Evolutionary conservation across 2,329 filamentous ascomycete genomes (phyloP), one percentile per base, ranked within the genome.

Genomic region (Hortaea werneckii): DNA sequence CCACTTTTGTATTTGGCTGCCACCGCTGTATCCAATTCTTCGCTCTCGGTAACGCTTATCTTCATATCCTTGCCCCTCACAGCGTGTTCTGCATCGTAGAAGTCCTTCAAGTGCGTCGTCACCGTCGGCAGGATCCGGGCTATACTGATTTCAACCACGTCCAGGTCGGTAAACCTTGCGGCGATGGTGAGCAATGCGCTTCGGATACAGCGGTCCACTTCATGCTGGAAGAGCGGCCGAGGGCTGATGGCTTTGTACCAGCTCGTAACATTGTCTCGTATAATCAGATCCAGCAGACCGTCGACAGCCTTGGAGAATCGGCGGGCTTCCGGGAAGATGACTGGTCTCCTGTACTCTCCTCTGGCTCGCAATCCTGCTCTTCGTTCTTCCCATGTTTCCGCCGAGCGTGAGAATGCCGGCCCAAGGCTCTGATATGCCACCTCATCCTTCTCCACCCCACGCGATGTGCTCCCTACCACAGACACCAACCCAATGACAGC

Each of bases 11-110:
- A 98, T 66, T 94, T 95, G 37, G 79, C 83, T n/a, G 92, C 92
- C 65, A 98, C 94, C 1, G 92, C 92, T 54, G 94, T 73, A 65
- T 96, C 89, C 57, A 98, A 72, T 73, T 98, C 92, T 61, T 95
- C 90, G 1, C 89, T 94, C 67, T 98, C 92, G 2, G 94, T 96
- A 45, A 98, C 82, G 53, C 83, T 88, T 43, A 87, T 80, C 56
- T 88, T 92, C 46, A 96, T 72, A 65, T 94, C 87, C 62, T 82
- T 85, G 9, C 94, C 94, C 44, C 90, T 79, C 8, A 98, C 86
- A 6, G 80, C 77, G 47, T 84, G 79, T 69, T 98, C 92, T 0
- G 92, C 92, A 53, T 92, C 82, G 64, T 89, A 87, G 57, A 95
- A 95, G 54, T 95, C 87, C 54, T 79, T 85, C 57, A 98, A 79